Evolutionary conservation across 2,329 filamentous ascomycete species (phyloP).

Genomic region (Fusarium sp.): DNA sequence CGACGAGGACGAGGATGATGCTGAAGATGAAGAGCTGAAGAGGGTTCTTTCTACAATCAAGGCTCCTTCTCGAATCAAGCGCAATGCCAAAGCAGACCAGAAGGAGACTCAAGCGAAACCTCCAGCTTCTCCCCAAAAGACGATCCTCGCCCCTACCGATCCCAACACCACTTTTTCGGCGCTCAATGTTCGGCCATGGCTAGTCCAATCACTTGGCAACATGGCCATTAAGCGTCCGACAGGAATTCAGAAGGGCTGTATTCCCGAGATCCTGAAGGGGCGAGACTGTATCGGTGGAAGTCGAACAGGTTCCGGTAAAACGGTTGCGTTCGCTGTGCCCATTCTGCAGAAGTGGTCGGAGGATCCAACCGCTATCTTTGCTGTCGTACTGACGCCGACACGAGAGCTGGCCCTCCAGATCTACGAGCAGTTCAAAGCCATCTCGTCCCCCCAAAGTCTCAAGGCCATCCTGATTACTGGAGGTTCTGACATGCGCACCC

Average conservation of each 20-base stretch:
- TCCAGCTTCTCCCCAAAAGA: conserved; percentile 43
- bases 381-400: conserved; percentile 88
- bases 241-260: conserved; percentile 91
- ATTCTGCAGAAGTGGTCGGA: conserved; percentile 94
- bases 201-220: conserved; percentile 80
- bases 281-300: conserved; percentile 95
- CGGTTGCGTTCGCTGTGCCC: conserved; percentile 92
- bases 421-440: conserved; percentile 94
- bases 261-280: conserved; percentile 91
- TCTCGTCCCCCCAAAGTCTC: conserved; percentile 87
- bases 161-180: conserved; percentile 76
- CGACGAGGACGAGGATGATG: conserved; percentile 50
- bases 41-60: conserved; percentile 57
- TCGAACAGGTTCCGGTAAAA: conserved; percentile 96
- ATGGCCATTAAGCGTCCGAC: conserved; percentile 90
- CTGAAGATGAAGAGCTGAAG: conserved; percentile 49
- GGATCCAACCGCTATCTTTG: conserved; percentile 93
- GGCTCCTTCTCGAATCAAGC: conserved; percentile 66
- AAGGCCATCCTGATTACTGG: conserved; percentile 93
- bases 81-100: conserved; percentile 45
- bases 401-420: conserved; percentile 95
- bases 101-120: conserved; percentile 34
- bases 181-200: conserved; percentile 84
- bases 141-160: conserved; percentile 65
- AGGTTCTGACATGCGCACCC: conserved; percentile 90